Evolutionary conservation across 352 stramenopile species (phyloP), one percentile per base, ranked within the genome.

Genomic region (Pythium insidiosum): DNA sequence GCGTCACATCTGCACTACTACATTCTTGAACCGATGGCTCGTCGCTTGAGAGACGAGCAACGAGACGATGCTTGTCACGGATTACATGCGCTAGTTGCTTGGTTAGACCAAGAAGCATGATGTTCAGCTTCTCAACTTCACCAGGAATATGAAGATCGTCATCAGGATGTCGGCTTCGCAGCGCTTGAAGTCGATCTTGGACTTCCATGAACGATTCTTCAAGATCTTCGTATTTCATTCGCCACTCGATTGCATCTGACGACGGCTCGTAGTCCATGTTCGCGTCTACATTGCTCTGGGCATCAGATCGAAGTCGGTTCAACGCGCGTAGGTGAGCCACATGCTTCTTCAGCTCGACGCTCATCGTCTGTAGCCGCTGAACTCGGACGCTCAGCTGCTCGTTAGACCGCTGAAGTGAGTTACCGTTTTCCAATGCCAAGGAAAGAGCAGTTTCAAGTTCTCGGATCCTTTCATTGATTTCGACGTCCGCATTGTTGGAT

Each of bases 181-280:
- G n/a, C n/a, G n/a, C n/a, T n/a, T n/a, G 52, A 28, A 76, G 13
- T 22, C 68, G 62, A 1, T 84, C 63, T 42, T 88, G 69, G 1
- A 87, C 52, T 28, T 77, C 59, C 2, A 53, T 36, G 18, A 74
- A 74, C 5, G 61, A 59, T 37, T 89, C 69, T 43, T 88, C 68
- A 26, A 88, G 56, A 38, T 91, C 73, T 55, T 91, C 80, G 41
- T 82, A 88, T 50, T 88, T 92, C 47, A 88, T 70, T 15, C 77
- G 61, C 80, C 77, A 92, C 47, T 88, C 77, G 36, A 92, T 84
- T 16, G 80, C 74, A 52, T 89, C 77, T 11, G 65, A 54, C 21
- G 74, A 78, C 19, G 77, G 79, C 16, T 79, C 55, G 43, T 88
- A 84, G 5, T 86, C 66, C 20, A 50, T 38, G 10, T 45, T 30